Evolutionary conservation across 345 rosid species (phyloP), one percentile per base, ranked within the genome.

Genomic region (Eucalyptus brandiana): DNA sequence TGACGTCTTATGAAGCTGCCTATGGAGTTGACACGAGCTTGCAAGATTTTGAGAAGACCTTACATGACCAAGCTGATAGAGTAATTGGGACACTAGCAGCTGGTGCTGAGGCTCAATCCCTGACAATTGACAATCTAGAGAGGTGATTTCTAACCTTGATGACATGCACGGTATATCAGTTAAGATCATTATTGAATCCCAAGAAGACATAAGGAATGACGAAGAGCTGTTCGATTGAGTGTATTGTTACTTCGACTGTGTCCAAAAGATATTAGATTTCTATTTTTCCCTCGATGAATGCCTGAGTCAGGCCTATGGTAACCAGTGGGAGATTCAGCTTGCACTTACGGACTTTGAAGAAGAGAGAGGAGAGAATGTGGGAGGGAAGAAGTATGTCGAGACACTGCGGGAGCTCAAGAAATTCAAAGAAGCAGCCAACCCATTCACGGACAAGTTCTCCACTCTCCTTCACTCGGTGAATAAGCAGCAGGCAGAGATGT

Each of bases 371-470:
- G 88, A 69, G 86, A 40, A 90, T 88, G 90, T 47, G 50, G 91
- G 48, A 47, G 97, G 89, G 89, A 87, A 76, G 42, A 50, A 3
- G 88, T 95, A 89, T 88, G 91, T 12, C 81, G 95, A 93, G 92
- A 97, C 99, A 5, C 88, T 96, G 86, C 94, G 90, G 44, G 98
- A 95, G 88, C 91, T 97, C 76, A 90, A 86, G 88, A 95, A 88
- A 87, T 97, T 96, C 92, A 97, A 92, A 94, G 93, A 50, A 15
- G 95, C 91, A 0, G 98, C 94, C 28, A 91, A 93, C 48, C 99
- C 99, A 28, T 97, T 97, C 67, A 89, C 92, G 4, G 91, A 92
- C 51, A 95, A 97, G 91, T 97, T 97, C 90, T 95, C 91, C 86
- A 4, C 23, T 21, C 90, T 93, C 88, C 93, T 95, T 83, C 89